These are phyloP conservation scores for Bipolaris victoriae DNA, from an alignment of 2,329 filamentous ascomycete species.

Conservation along the genomic window DNA sequence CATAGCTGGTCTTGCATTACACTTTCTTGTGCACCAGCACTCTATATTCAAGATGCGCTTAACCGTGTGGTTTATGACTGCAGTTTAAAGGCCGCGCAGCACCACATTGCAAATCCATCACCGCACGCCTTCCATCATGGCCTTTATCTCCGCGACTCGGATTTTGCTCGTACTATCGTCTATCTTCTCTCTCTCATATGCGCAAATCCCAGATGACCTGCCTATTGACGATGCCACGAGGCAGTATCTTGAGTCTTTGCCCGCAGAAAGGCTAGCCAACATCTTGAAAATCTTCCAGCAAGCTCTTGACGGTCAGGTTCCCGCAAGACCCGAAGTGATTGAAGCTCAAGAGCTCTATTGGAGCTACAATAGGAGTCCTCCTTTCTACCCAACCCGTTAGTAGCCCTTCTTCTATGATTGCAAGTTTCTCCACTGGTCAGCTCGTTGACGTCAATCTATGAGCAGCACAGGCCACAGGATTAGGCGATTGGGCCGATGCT, in stretches of 20 bases:
- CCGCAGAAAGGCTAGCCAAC: neutral
- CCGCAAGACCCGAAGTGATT: neutral
- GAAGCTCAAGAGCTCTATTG: neutral
- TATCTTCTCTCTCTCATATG: neutral
- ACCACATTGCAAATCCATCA: neutral
- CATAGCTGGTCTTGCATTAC: neutral
- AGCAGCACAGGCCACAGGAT: neutral
- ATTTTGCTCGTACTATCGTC: neutral
- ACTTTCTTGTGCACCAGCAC: neutral
- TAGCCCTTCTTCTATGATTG: neutral
- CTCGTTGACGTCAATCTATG: neutral
- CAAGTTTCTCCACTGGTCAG: neutral
- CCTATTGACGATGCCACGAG: neutral
- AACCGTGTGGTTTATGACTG: neutral
- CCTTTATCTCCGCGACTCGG: neutral
- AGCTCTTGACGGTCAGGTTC: neutral
- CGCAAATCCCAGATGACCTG: neutral
- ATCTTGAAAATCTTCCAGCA: neutral
- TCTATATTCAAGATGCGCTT: neutral
- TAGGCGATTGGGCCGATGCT: constrained; percentile 23
- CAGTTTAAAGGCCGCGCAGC: neutral
- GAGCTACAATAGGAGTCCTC: neutral
- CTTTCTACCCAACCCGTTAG: neutral
- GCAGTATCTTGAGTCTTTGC: neutral
- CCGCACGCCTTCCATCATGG: neutral